Evolutionary conservation across 306 rosid species (phyloP), one percentile per base, ranked within the genome.

Genomic region (Hippophae rhamnoides): DNA sequence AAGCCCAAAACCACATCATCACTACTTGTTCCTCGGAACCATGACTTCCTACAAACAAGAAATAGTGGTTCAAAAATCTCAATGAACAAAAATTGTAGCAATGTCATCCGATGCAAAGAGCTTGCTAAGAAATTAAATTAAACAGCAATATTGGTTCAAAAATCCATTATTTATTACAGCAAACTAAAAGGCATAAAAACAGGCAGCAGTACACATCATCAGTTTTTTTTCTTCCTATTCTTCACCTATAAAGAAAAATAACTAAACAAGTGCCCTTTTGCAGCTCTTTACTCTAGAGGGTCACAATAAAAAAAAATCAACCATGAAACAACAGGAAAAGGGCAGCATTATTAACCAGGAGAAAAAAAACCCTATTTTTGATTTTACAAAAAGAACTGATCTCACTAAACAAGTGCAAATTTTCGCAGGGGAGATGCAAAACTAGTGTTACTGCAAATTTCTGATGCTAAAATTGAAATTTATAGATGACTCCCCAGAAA

Each of bases 1-100:
- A 92, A 84, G 70, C 93, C 86, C 55, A 71, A 27, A 66, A 92
- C 88, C 61, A 71, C 5, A 25, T 74, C 79, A 73, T 46, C n/a
- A 57, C 71, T 38, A 38, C 84, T 47, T 63, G 83, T 54, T 74
- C 78, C 61, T 23, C 13, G 71, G 13, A 81, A 64, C 89, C 82
- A 76, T 42, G 87, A 72, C 54, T 73, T 76, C 95, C 96, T 87
- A 83, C 64, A 52, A 73, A 76, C 25, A 67, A 48, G 25, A 12
- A 47, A 13, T 11, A 3, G 49, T 46, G 11, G 5, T 40, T 45
- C 26, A 58, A 41, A 26, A 56, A 52, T 8, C n/a, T 10, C 6
- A 8, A 45, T 62, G 9, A 9, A 44, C 7, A 41, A 49, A 47
- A 55, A 18, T 18, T 48, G n/a, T 44, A 42, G 52, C 23, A 40